phyloP scores from a whole-genome alignment of 768 basidiomycete species.

The Hemileccinum impolitum region DNA sequence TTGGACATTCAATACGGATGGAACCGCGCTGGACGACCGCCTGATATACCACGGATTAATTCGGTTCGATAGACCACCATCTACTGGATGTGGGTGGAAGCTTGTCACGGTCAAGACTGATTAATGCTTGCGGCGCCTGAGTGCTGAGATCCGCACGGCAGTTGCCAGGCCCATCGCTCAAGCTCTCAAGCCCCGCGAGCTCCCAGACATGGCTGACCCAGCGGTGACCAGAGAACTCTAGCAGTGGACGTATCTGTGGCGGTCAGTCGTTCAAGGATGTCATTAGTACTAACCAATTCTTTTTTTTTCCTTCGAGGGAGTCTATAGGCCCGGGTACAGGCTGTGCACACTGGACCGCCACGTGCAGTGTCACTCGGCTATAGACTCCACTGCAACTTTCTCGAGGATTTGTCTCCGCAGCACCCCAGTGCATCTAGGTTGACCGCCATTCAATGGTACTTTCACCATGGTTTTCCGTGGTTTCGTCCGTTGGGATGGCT shows the following conservation, averaged over 20 bases:
- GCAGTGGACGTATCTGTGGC: not conserved
- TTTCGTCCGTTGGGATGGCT: slow-evolving; percentile 79
- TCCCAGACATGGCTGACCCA: not conserved
- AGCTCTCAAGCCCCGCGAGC: slow-evolving; percentile 6
- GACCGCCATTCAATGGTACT: slow-evolving; percentile 32
- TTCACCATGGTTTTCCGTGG: slow-evolving; percentile 62
- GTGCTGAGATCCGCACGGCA: slow-evolving; percentile 9
- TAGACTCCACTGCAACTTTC: no score
- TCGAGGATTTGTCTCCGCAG: no score
- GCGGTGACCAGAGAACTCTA: not conserved
- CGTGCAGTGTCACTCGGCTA: not conserved
- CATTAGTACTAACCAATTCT: no score
- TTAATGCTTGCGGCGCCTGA: slow-evolving; percentile 8
- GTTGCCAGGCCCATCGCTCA: slow-evolving; percentile 8
- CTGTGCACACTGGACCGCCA: not conserved
- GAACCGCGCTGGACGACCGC: slow-evolving; percentile 4
- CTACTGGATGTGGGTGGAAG: slow-evolving; percentile 13
- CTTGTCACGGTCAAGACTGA: slow-evolving; percentile 14
- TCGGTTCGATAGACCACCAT: slow-evolving; percentile 1
- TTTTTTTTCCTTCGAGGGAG: no score
- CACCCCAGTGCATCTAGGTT: not conserved
- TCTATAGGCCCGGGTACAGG: no score
- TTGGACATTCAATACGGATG: slow-evolving; percentile 4
- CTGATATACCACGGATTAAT: slow-evolving; percentile 11
- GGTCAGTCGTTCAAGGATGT: not conserved